These are phyloP conservation scores for Phalaenopsis hybrid DNA, from an alignment of 116 monocot species.

Conservation along the genomic window DNA sequence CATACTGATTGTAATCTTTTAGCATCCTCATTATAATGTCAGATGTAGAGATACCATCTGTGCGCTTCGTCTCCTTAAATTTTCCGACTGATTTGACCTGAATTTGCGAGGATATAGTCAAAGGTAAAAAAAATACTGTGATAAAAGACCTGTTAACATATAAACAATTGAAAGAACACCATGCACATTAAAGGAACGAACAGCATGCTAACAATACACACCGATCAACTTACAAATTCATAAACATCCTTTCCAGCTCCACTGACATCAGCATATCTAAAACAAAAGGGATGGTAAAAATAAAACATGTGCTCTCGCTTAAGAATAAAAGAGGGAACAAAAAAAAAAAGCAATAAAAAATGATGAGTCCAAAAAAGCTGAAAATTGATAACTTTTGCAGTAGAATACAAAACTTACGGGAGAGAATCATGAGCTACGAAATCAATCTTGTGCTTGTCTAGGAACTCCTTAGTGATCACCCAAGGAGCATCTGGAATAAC, in stretches of 20 bases:
- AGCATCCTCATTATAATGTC: conserved; percentile 84
- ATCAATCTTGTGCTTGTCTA: conserved; percentile 71
- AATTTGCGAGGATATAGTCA: not conserved
- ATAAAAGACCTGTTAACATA: not conserved
- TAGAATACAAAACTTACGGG: conserved; percentile 34
- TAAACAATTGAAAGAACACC: not conserved
- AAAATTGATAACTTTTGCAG: not conserved
- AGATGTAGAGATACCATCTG: conserved; percentile 73
- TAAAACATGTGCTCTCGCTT: not conserved
- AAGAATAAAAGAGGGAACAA: not conserved
- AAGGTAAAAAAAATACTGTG: not conserved
- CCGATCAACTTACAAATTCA: conserved; percentile 41
- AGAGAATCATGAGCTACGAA: conserved; percentile 73
- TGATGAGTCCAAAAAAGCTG: not conserved
- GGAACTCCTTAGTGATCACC: conserved; percentile 64
- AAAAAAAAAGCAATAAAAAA: not conserved
- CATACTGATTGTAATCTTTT: conserved; percentile 78
- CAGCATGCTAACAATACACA: not conserved
- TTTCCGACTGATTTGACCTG: conserved; percentile 71
- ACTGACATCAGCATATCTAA: conserved; percentile 56
- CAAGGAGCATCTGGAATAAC: conserved; percentile 79
- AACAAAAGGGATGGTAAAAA: not conserved
- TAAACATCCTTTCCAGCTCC: conserved; percentile 60
- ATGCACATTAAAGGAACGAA: not conserved
- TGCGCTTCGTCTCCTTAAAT: conserved; percentile 82